phyloP scores from a whole-genome alignment of 2,329 filamentous ascomycete genomes.

The Trichoderma arundinaceum region DNA sequence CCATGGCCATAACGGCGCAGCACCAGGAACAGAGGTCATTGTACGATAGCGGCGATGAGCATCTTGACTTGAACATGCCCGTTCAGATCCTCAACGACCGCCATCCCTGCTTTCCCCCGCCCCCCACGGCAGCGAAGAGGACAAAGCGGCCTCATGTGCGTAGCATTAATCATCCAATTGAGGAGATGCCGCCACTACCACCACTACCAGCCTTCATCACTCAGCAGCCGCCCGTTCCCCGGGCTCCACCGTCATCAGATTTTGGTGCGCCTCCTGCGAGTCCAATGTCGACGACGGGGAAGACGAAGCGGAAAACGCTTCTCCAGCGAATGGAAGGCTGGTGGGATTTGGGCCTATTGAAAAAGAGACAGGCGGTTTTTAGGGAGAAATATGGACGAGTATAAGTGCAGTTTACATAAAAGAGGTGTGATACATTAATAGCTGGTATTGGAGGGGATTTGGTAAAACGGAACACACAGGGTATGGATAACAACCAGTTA shows the following conservation, averaged over 20 bases:
- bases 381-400: slow-evolving; percentile 34
- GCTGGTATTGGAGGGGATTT: not conserved
- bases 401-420: not conserved
- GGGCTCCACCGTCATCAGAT: slow-evolving; percentile 29
- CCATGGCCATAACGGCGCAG: slow-evolving; percentile 43
- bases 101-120: slow-evolving; percentile 44
- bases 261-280: slow-evolving; percentile 33
- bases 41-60: slow-evolving; percentile 37
- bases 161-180: slow-evolving; percentile 40
- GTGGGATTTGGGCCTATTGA: slow-evolving; percentile 45
- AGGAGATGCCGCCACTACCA: slow-evolving; percentile 41
- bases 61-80: slow-evolving; percentile 40
- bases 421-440: not conserved
- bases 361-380: too few relatives aligned
- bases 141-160: slow-evolving; percentile 36
- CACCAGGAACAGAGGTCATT: slow-evolving; percentile 39
- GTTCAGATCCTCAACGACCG: slow-evolving; percentile 31
- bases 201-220: slow-evolving; percentile 36
- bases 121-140: slow-evolving; percentile 45
- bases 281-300: slow-evolving; percentile 35
- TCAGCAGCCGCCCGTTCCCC: not conserved
- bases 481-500: not conserved
- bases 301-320: slow-evolving; percentile 54
- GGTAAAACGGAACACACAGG: too few relatives aligned
- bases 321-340: slow-evolving; percentile 57